Evolutionary conservation across 1,284 basidiomycete species (phyloP), one percentile per base, ranked within the genome.

Genomic region (Tilletia walkeri): DNA sequence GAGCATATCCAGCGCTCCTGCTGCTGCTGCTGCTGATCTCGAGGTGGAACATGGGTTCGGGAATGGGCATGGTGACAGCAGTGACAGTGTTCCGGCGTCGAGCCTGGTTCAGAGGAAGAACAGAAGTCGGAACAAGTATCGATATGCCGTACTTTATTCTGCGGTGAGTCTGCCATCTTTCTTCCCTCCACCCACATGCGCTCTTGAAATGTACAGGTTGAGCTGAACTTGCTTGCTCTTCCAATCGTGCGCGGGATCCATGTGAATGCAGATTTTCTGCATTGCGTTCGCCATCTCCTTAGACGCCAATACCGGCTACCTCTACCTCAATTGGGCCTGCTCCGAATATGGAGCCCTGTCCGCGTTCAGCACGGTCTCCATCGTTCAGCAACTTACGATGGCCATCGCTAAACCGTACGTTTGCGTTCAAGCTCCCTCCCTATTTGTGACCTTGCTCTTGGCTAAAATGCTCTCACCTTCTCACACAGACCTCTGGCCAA

Each of bases 351-450:
- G 76, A n/a, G 75, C 80, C n/a, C 74, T 80, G 12, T 78, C 77
- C 34, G 83, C 85, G 1, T 86, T 87, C 79, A 85, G 78, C 71
- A 83, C 81, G 14, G 77, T 83, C 2, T 74, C 78, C 5, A 83
- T 83, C 59, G 78, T 78, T 24, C 81, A 83, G 77, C 79, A 83
- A 72, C 77, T 83, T 70, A 73, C 87, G 70, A 85, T 89, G 71
- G 89, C 89, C 30, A 87, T 89, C 61, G 88, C 90, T 48, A 93
- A 93, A 84, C 92, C 92, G 63, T 54, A 53, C 10, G 67, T 59
- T 14, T 20, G 50, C 39, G 3, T 6, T 14, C 59, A 38, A 36
- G 30, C 34, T 45, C 14, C 41, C 18, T 7, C 36, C 61, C 38
- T 47, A 20, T 36, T 10, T 34, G 7, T 39, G n/a, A 3, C 67